Evolutionary conservation across 164 flowering plant species (phyloP), one percentile per base, ranked within the genome.

Genomic region (Euptelea pleiosperma): DNA sequence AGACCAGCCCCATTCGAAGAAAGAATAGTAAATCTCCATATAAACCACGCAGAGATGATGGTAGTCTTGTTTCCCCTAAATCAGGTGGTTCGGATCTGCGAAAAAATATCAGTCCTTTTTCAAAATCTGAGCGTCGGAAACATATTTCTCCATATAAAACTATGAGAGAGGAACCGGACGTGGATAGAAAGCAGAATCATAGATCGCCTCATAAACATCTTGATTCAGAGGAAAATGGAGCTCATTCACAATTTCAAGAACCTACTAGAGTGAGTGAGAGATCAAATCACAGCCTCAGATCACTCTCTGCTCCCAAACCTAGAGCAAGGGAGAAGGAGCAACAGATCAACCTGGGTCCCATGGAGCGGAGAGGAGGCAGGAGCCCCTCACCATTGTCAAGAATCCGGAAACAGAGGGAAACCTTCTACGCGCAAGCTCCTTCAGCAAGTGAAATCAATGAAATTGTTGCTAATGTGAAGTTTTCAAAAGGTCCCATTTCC

Each of bases 391-490:
- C 74, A 22, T 57, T 75, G 45, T 24, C 65, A 15, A 73, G 72
- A 37, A 47, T 62, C 16, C 60, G 55, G 55, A 70, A 67, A 43
- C 78, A 76, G 33, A 73, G 41, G 29, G 81, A 68, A 41, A 48
- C 44, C 52, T 46, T 65, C 14, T 48, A 61, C 14, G 31, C 33
- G 25, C 57, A 60, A 37, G 46, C 48, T 21, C 77, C 80, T 19
- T 57, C 81, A 0, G 76, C 71, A 1, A 79, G 79, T 12, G 88
- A 85, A 62, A 63, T 85, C 44, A 83, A 85, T 56, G 92, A 81
- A 71, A 72, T 83, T 63, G 58, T 79, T 35, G 85, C 89, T 4
- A 63, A 75, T 37, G 70, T 55, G 48, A 83, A 70, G 68, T 42
- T 77, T 28, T 26, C 64, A 8, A 62, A 52, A 58, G 61, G 26